phyloP scores from a whole-genome alignment of 2,329 filamentous ascomycete genomes.

The Ascochyta pisi region DNA sequence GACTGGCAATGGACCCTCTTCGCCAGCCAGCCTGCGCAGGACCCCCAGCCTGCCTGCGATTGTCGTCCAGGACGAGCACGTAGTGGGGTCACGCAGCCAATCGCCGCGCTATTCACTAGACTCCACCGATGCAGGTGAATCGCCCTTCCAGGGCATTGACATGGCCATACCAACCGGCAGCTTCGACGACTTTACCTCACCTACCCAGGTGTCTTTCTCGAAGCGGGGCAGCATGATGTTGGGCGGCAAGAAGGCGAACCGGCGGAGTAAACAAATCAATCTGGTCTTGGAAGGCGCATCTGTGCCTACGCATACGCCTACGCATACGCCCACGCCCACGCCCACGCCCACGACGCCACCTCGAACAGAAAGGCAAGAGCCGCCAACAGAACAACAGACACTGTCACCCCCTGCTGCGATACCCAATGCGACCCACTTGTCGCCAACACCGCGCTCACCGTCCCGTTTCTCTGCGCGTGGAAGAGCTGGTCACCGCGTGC shows the following conservation, averaged over 20 bases:
- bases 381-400: constrained; percentile 22
- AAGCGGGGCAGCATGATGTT: constrained; percentile 66
- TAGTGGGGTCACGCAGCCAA: constrained; percentile 18
- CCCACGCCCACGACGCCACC: constrained; percentile 12
- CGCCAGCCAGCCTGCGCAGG: constrained; percentile 42
- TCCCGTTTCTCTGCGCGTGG: constrained; percentile 46
- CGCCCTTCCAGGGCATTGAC: constrained; percentile 57
- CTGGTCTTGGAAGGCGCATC: constrained; percentile 28
- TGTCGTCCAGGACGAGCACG: constrained; percentile 51
- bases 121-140: constrained; percentile 16
- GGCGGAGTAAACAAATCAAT: constrained; percentile 41
- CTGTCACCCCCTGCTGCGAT: constrained; percentile 35
- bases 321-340: constrained; percentile 10
- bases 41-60: constrained; percentile 55
- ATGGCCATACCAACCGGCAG: constrained; percentile 62
- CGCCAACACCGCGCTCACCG: constrained; percentile 46
- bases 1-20: constrained; percentile 40
- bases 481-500: constrained; percentile 54
- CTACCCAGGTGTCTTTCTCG: constrained; percentile 63
- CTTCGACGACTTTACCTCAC: constrained; percentile 60
- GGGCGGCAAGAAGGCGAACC: constrained; percentile 59
- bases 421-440: constrained; percentile 32
- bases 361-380: constrained; percentile 19
- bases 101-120: constrained; percentile 22
- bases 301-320: constrained; percentile 6